These are phyloP conservation scores for Epithele typhae DNA, from an alignment of 768 basidiomycete genomes.

Conservation along the genomic window DNA sequence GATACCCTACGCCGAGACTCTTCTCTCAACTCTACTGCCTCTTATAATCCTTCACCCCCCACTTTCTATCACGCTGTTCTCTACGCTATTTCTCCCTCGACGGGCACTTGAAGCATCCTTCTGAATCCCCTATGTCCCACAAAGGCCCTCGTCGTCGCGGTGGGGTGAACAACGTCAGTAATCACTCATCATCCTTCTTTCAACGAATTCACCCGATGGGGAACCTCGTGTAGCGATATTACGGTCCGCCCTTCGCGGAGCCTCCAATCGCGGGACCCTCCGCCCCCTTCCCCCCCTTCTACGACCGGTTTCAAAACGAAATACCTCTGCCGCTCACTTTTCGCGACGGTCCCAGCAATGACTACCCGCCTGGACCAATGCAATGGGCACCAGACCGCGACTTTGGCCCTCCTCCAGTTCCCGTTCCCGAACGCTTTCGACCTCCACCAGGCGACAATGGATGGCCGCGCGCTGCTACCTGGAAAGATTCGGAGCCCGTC, in stretches of 20 bases:
- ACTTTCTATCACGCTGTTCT: not conserved
- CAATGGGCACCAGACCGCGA: too few relatives aligned
- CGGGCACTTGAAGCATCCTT: conserved; percentile 9
- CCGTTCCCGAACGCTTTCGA: conserved; percentile 33
- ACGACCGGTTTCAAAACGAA: conserved; percentile 43
- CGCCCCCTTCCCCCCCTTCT: conserved; percentile 37
- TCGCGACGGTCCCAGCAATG: not conserved
- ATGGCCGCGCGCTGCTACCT: conserved; percentile 43
- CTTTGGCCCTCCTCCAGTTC: too few relatives aligned
- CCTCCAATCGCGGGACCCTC: conserved; percentile 40
- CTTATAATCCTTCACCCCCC: conserved; percentile 1
- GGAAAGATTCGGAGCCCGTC: conserved; percentile 34
- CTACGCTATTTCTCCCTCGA: conserved; percentile 3
- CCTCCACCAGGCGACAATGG: conserved; percentile 33
- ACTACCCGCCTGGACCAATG: too few relatives aligned
- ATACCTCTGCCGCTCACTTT: conserved; percentile 21
- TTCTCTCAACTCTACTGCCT: conserved; percentile 11
- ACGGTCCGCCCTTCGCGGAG: conserved; percentile 12
- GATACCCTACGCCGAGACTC: conserved; percentile 5
- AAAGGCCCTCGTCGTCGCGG: conserved; percentile 7
- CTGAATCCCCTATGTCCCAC: conserved; percentile 7
- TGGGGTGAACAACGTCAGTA: conserved; percentile 31
- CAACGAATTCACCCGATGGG: conserved; percentile 8
- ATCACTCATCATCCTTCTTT: conserved; percentile 5
- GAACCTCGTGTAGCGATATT: conserved; percentile 15